Percentiles rank a stretch among this genome's conserved stretches.
phyloP scores from a whole-genome alignment of 129 eudicot species.

The Helichrysum umbraculigerum region DNA sequence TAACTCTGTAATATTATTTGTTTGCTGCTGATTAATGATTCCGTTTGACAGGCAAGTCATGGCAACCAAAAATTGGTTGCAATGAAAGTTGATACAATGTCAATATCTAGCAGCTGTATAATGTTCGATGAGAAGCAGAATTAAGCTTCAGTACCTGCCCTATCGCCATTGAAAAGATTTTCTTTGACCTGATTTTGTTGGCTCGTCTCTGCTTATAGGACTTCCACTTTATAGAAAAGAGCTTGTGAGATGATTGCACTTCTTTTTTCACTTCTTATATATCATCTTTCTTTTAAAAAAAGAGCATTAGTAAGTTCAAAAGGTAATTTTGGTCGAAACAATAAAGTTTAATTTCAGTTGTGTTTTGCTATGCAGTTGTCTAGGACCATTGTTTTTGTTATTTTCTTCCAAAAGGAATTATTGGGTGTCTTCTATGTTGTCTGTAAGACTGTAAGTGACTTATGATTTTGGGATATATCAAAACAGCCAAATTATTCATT shows the following conservation, averaged over 20 bases:
- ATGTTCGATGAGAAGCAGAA: neutral
- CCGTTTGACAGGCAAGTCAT: neutral
- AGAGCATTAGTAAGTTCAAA: neutral
- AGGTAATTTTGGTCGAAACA: neutral
- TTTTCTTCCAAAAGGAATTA: constrained; percentile 21
- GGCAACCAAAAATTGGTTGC: neutral
- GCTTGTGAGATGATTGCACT: neutral
- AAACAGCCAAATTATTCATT: constrained; percentile 23
- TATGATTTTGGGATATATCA: constrained; percentile 11
- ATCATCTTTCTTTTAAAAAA: neutral
- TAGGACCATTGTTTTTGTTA: constrained; percentile 31
- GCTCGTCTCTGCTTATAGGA: neutral
- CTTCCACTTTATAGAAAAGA: neutral
- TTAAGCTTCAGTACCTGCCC: neutral
- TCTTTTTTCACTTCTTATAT: neutral
- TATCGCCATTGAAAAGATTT: neutral
- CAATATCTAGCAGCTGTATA: constrained; percentile 11
- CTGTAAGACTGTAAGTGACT: constrained; percentile 29
- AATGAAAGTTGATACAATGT: neutral
- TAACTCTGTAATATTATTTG: neutral
- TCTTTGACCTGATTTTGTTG: neutral
- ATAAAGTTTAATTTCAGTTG: constrained; percentile 4
- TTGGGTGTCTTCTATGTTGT: constrained; percentile 28
- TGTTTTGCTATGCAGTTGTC: constrained; percentile 1
- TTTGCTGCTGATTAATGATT: constrained; percentile 15